These are phyloP conservation scores for Dryas drummondii DNA, from an alignment of 306 rosid genomes.

Conservation along the genomic window DNA sequence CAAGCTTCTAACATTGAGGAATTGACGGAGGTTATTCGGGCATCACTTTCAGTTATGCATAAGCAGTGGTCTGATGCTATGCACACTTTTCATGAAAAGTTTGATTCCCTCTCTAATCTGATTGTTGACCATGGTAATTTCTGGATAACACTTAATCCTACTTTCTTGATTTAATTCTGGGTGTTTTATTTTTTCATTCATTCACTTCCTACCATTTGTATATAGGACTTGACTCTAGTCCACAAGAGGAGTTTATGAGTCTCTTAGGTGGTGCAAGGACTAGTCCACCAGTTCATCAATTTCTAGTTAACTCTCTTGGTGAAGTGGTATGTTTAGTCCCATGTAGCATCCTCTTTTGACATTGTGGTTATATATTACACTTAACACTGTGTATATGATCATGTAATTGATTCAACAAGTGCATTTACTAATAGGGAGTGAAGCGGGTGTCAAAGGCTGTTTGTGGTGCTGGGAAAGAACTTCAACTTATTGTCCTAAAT, in stretches of 20 bases:
- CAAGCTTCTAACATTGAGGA: conserved; percentile 94
- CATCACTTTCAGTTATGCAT: conserved; percentile 81
- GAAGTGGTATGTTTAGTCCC: conserved; percentile 64
- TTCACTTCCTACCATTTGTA: conserved; percentile 31
- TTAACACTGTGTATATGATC: conserved; percentile 8
- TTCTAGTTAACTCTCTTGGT: conserved; percentile 85
- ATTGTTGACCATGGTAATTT: conserved; percentile 70
- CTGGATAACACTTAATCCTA: background rate
- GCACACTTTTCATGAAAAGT: conserved; percentile 80
- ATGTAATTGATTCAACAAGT: conserved; percentile 34
- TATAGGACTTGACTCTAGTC: conserved; percentile 74
- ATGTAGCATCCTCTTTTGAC: conserved; percentile 28
- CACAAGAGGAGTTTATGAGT: conserved; percentile 92
- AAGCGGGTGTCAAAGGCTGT: conserved; percentile 88
- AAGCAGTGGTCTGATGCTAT: conserved; percentile 98
- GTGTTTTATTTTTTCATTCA: conserved; percentile 14
- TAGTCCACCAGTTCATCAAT: conserved; percentile 90
- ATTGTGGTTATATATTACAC: background rate
- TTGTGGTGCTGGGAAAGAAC: conserved; percentile 89
- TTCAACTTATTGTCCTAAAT: conserved; percentile 80
- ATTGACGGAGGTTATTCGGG: conserved; percentile 79
- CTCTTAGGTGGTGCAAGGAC: conserved; percentile 98
- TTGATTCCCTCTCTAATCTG: conserved; percentile 72
- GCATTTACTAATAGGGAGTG: conserved; percentile 60
- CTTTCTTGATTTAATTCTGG: conserved; percentile 16